Base-by-base conservation (phyloP, 1,139 yeast genomes). In the Geotrichum cucujoidarum region DNA sequence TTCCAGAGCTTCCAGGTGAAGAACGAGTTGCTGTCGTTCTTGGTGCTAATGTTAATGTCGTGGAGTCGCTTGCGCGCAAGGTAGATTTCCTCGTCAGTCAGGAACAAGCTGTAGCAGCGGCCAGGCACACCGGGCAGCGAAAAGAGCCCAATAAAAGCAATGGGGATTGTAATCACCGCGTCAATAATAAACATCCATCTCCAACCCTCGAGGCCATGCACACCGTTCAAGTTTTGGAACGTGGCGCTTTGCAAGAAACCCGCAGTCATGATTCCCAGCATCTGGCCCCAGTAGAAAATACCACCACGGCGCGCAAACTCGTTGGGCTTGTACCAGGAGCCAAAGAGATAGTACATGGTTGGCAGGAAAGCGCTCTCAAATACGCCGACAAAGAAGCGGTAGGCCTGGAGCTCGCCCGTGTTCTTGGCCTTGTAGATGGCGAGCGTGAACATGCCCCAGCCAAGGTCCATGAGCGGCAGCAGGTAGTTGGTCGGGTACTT, bases 101-200 rank as follows among this genome's bases (percentile, higher is more conserved):
- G 77, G 59, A 48, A 78, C 39, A 18, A 77, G 77, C 51, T 79
- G 73, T 44, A 74, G 69, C 67, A 74, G 13, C 60, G 62, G 5
- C 57, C 57, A 1, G 92, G 92, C 30, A 84, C 80, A 42, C 88
- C 90, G 2, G 92, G 92, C 54, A 82, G 69, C 56, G 74, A 57
- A 58, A 77, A 75, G 56, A 80, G 72, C 0, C 89, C 90, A 53
- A 78, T 63, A 20, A 81, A 11, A n/a, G 83, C 87, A 46, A 83
- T 76, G 2, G 70, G 76, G 29, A 81, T 59, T 1, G 88, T 77
- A 34, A 81, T 70, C 41, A 78, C 63, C 7, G 83, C 84, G 62
- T 83, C 88, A 54, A 83, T 73, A 51, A 83, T 75, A 60, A 80
- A 83, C 65, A 80, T 77, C 88, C 89, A 83, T 66, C 81, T 74